Evolutionary conservation across 176 grass and related monocot species (phyloP), one percentile per base, ranked within the genome.

Genomic region (Aegilops speltoides): DNA sequence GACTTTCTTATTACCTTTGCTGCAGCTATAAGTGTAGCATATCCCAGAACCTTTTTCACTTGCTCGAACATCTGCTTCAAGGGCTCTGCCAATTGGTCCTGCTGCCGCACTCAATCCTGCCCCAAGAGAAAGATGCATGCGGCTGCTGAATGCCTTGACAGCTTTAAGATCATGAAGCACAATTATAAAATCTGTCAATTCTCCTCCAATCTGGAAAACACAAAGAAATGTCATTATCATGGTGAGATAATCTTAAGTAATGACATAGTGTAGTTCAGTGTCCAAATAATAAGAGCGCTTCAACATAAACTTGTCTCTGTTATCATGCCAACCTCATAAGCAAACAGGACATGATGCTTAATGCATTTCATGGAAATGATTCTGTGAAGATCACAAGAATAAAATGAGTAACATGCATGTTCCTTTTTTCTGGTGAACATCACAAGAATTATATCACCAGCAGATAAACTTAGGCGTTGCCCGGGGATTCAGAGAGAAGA

Each of bases 11-110:
- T 64, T 94, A 98, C 96, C 96, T 98, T 98, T 95, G 86, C 93
- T 98, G 83, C 93, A 95, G 86, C 96, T 98, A 90, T 98, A 95
- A 68, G 96, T 94, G 79, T 98, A 98, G 86, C 96, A 94, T 83
- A 93, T 80, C 40, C 96, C 96, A 75, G 93, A 94, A 61, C 96
- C 96, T 80, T 87, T 98, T 43, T 95, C 89, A 64, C 93, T 89
- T 66, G 91, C 79, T 79, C 96, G 74, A 64, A 98, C 81, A 89
- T 98, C 96, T 79, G 93, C 96, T 90, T 98, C 96, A 78, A 98
- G 87, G 19, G 86, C 96, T 92, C 96, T 95, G 56, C 96, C 96
- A 13, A 98, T 72, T 57, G 96, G 96, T 25, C 93, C 96, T 43
- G 90, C 96, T 32, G 96, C 96, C 50, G 79, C 93, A 84, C 96